These are phyloP conservation scores for Bonia amplexicaulis DNA, from an alignment of 176 grass and related monocot species.

Conservation along the genomic window DNA sequence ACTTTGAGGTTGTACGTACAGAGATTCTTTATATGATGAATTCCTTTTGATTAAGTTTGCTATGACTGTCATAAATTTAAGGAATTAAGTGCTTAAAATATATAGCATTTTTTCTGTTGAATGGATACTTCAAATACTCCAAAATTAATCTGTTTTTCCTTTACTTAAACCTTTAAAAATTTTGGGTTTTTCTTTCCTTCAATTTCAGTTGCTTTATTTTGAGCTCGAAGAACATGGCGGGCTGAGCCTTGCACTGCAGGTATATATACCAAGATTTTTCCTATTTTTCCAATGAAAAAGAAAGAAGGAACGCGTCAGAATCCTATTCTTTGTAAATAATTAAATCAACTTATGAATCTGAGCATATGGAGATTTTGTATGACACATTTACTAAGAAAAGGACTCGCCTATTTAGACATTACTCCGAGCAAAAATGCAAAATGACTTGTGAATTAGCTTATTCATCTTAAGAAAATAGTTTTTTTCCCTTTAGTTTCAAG, in stretches of 20 bases:
- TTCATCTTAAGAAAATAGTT: background rate
- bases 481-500: background rate
- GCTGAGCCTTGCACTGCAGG: constrained; percentile 89
- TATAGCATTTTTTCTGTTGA: background rate
- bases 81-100: background rate
- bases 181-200: background rate
- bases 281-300: background rate
- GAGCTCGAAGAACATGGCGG: constrained; percentile 96
- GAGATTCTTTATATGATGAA: background rate
- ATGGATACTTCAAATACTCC: background rate
- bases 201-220: constrained; percentile 88
- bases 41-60: background rate
- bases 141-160: background rate
- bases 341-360: background rate
- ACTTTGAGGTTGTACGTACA: background rate
- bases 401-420: background rate
- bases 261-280: constrained; percentile 24
- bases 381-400: background rate
- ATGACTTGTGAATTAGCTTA: background rate
- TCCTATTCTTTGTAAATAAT: background rate
- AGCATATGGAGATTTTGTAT: background rate
- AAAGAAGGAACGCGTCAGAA: background rate
- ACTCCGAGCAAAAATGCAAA: background rate
- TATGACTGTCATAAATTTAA: constrained; percentile 1
- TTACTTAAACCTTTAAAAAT: background rate